Percentiles rank a stretch among this genome's conserved stretches.
Conservation (phyloP, 306 rosid species). For the Cucurbita ficifolia region DNA sequence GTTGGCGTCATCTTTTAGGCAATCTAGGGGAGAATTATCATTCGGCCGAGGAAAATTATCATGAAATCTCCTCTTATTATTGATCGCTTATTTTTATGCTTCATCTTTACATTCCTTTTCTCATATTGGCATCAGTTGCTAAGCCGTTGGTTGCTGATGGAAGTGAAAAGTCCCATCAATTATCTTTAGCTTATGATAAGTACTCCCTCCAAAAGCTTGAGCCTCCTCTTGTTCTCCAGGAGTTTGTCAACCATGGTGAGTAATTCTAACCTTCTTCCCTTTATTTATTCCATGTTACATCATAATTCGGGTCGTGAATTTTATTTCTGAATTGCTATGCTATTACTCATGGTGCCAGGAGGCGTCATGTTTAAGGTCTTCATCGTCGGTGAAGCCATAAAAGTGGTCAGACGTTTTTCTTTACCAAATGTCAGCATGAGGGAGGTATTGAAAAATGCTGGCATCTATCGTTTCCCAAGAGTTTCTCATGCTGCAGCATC, state of each 20-base stretch:
- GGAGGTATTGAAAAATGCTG: conserved; percentile 58
- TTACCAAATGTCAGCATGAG: conserved; percentile 67
- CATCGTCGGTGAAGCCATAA: conserved; percentile 83
- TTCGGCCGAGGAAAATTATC: no score
- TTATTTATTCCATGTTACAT: conserved; percentile 2
- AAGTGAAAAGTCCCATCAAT: conserved; percentile 74
- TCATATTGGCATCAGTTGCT: conserved; percentile 39
- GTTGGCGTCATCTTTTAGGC: background rate
- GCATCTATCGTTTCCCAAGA: conserved; percentile 63
- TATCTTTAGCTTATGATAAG: conserved; percentile 70
- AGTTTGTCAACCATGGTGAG: conserved; percentile 84
- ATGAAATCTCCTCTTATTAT: no score
- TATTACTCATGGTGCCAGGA: conserved; percentile 28
- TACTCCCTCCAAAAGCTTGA: conserved; percentile 74
- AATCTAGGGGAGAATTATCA: background rate
- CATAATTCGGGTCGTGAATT: background rate
- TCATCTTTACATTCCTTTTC: background rate
- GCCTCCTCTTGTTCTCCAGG: conserved; percentile 89
- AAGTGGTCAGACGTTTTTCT: conserved; percentile 85
- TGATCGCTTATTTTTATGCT: background rate
- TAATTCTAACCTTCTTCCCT: background rate
- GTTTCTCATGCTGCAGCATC: conserved; percentile 95
- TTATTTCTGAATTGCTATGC: conserved; percentile 8
- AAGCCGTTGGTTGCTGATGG: conserved; percentile 92
- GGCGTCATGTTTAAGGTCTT: conserved; percentile 91